These are phyloP conservation scores for Globisporangium paroecandrum DNA, from an alignment of 352 stramenopile genomes.

Conservation along the genomic window DNA sequence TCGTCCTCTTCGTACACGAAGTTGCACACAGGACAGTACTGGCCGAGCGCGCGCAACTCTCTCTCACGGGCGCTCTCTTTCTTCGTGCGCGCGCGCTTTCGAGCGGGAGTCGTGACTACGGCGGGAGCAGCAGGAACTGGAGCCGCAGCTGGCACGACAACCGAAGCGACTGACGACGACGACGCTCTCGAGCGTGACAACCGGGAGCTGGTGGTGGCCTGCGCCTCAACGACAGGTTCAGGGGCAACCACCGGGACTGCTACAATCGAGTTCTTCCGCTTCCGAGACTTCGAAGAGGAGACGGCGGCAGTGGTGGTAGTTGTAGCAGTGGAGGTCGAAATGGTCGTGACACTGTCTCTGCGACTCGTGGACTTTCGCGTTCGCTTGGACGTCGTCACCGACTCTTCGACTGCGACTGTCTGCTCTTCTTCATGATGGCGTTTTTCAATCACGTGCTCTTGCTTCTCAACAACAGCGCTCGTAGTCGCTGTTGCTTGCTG, in stretches of 20 bases:
- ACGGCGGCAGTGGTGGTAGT: not conserved
- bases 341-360: not conserved
- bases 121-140: not conserved
- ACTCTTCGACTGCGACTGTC: not conserved
- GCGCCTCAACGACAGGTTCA: not conserved
- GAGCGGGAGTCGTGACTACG: conserved; percentile 14
- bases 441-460: not conserved
- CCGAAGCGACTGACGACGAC: conserved; percentile 17
- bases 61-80: conserved; percentile 70
- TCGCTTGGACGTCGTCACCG: conserved; percentile 1
- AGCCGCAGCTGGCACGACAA: not conserved
- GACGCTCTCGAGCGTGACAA: conserved; percentile 6
- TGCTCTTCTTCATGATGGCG: not conserved
- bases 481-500: not conserved
- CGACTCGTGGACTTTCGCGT: conserved; percentile 12
- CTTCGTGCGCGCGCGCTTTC: conserved; percentile 59
- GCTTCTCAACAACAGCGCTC: not conserved
- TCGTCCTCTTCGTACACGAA: conserved; percentile 85
- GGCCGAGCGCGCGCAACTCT: conserved; percentile 68
- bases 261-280: conserved; percentile 23
- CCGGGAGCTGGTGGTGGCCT: not conserved
- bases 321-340: not conserved
- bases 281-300: conserved; percentile 26
- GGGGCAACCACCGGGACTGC: not conserved
- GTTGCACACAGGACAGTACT: conserved; percentile 88